Conservation (phyloP, 768 basidiomycete genomes). For the Tulasnella sp. region DNA sequence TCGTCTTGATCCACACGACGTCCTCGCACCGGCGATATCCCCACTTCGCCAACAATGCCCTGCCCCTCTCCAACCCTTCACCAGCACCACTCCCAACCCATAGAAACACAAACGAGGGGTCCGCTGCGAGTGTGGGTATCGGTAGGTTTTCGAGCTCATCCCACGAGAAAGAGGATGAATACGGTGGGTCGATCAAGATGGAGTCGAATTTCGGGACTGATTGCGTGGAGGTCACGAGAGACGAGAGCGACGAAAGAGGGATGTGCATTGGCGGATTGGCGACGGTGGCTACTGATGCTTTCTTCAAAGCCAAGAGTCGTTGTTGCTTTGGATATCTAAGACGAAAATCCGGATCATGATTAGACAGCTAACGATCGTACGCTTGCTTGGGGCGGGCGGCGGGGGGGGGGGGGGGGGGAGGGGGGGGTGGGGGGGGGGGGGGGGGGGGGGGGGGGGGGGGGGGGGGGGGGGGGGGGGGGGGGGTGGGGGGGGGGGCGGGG, state of each 20-base stretch:
- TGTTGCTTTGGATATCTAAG: constrained; percentile 91
- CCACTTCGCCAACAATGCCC: constrained; percentile 90
- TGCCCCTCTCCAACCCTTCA: constrained; percentile 85
- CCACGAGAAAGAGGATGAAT: constrained; percentile 83
- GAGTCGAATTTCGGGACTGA: constrained; percentile 68
- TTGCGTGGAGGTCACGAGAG: constrained; percentile 42
- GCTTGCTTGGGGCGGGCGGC: no score
- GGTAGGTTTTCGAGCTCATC: constrained; percentile 77
- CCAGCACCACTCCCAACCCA: constrained; percentile 93
- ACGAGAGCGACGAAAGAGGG: constrained; percentile 53
- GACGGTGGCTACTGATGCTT: constrained; percentile 63
- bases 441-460: no score
- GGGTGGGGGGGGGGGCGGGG: no score
- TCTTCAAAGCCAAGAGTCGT: constrained; percentile 77
- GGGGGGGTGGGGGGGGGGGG: no score
- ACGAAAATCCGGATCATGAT: not conserved
- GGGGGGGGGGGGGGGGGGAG: no score
- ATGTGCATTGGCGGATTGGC: constrained; percentile 74
- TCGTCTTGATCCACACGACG: constrained; percentile 98
- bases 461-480: no score
- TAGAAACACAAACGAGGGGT: constrained; percentile 89
- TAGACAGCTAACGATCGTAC: not conserved
- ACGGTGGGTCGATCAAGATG: constrained; percentile 87
- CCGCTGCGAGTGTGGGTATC: constrained; percentile 75
- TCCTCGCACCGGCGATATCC: constrained; percentile 94